Evolutionary conservation across 129 eudicot genomes (phyloP).

Genomic region (Escallonia rubra): DNA sequence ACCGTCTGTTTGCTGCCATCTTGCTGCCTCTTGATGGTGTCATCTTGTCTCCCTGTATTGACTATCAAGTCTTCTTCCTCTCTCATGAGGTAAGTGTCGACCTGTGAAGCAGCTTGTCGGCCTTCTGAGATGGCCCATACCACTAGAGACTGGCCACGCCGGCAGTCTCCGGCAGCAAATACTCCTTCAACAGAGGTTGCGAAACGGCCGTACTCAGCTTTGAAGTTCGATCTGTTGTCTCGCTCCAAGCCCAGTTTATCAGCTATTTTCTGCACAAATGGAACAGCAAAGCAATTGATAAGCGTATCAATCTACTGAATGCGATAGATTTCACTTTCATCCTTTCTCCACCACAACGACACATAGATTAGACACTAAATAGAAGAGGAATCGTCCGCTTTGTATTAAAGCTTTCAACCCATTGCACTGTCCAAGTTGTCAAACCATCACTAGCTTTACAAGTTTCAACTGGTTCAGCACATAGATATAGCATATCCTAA

Average conservation of each 20-base stretch:
- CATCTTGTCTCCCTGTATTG: conserved; percentile 13
- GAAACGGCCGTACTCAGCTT: conserved; percentile 89
- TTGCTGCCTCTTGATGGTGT: conserved; percentile 25
- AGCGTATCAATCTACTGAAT: too few relatives aligned
- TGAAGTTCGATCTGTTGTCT: conserved; percentile 85
- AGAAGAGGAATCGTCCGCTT: too few relatives aligned
- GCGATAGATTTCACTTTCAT: too few relatives aligned
- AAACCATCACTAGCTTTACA: too few relatives aligned
- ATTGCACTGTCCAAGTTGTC: too few relatives aligned
- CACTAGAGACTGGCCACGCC: conserved; percentile 95
- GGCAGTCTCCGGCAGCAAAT: conserved; percentile 96
- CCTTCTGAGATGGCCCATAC: conserved; percentile 99
- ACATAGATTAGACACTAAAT: too few relatives aligned
- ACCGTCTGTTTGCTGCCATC: conserved; percentile 47
- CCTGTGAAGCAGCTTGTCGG: conserved; percentile 88
- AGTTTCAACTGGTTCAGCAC: too few relatives aligned
- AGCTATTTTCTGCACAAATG: conserved; percentile 48
- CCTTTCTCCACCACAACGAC: too few relatives aligned
- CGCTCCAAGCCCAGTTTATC: conserved; percentile 82
- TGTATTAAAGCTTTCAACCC: too few relatives aligned
- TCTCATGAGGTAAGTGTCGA: conserved; percentile 68
- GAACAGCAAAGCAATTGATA: neutral
- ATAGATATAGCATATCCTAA: too few relatives aligned
- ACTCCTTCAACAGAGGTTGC: conserved; percentile 76
- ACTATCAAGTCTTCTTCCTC: conserved; percentile 26